Base-by-base conservation (phyloP, 495 filamentous ascomycete species). In the Tuber microsphaerosporum region DNA sequence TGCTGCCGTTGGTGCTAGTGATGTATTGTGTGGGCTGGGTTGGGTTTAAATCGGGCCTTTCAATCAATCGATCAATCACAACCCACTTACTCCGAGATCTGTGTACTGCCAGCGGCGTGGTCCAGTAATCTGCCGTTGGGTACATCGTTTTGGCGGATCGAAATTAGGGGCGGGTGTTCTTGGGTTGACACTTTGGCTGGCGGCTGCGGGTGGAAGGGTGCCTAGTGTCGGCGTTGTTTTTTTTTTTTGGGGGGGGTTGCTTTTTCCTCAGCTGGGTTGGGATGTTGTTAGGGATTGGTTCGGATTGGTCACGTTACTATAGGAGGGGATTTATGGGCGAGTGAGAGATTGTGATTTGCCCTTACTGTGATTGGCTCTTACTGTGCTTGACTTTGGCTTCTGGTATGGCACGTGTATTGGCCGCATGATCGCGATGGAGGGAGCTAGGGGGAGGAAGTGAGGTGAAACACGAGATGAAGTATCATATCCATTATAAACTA, bases 391-490 rank as follows among this genome's bases (percentile, higher is more conserved):
- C 48, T 26, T 2, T 8, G 22, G 48, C 20, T 51, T 8, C 46
- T 8, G 7, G 46, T 22, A 22, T 48, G 7, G 45, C 45, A 20
- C 20, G 46, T 48, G 19, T 48, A 22, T 22, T 48, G 46, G 46
- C 9, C 2, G 46, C 6, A 22, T 48, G 19, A 22, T 48, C 46
- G 7, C 46, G 7, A 22, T 48, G 20, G 46, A 20, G 46, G 44
- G 2, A 37, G n/a, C n/a, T n/a, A n/a, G 34, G 2, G 34, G 4
- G 44, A 16, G 46, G 20, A 48, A 48, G 45, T 20, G 19, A 78
- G 83, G 84, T 83, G 84, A 85, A 84, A 85, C 83, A 76, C 80
- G 70, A 45, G 75, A 26, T 17, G 34, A 7, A 71, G 39, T 45
- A 76, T 82, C 2, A 31, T 45, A 76, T 82, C 2, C 2, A 31